Evolutionary conservation across 345 rosid genomes (phyloP), one percentile per base, ranked within the genome.

Genomic region (Moringa oleifera): DNA sequence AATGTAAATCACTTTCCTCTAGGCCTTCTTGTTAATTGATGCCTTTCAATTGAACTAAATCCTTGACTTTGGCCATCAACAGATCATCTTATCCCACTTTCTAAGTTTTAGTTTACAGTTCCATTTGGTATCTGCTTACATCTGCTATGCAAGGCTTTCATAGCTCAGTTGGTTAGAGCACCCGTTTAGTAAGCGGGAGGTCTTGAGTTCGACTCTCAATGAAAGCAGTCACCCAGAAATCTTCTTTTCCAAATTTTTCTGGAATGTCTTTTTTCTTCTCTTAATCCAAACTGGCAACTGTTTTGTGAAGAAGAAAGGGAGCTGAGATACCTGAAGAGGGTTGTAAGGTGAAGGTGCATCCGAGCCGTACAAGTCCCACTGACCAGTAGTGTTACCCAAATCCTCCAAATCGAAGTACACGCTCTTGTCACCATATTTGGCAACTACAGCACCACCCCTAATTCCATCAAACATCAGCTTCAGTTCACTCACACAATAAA

Each of bases 91-190:
- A 28, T 2, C 33, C 33, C 33, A 28, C 3, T 28, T 28, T 28
- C 33, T 8, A 8, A 28, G 8, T 28, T 28, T 3, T 28, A 28
- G 8, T 8, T 2, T 28, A 28, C 33, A 2, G 5, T 28, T 2
- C 8, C 3, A 3, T 28, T 2, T 28, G 33, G 33, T 8, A 28
- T 8, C 3, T 28, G 33, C 33, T 8, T 28, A 2, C 33, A 28
- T 28, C 33, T 28, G 3, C 8, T 28, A 28, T 2, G 8, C 33
- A 28, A 24, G 20, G 71, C 79, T 74, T 64, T 78, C 79, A 68
- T 93, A 88, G 98, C 90, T 90, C 95, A 85, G 97, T 79, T 85
- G 92, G 86, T 88, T 88, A 86, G 95, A 85, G 91, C 95, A 83
- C 95, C 87, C 82, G 90, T 85, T 86, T 88, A 86, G 88, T 93